Percentiles rank a stretch among this genome's conserved stretches.
Conservation (phyloP, 345 rosid species). For the Turritis glabra region DNA sequence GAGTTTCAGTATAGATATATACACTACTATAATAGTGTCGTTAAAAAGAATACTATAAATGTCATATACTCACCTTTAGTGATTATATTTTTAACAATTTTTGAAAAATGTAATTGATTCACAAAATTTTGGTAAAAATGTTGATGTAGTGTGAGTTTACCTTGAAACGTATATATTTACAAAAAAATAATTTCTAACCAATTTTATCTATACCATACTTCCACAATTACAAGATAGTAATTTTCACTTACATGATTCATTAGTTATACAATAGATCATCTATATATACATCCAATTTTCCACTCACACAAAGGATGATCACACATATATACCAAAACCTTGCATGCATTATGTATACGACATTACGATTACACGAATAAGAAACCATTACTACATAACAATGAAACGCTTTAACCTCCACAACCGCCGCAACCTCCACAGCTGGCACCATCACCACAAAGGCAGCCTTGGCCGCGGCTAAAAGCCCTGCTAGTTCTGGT, state of each 20-base stretch:
- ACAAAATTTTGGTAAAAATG: neutral
- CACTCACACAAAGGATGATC: neutral
- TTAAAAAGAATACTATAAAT: neutral
- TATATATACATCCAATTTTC: neutral
- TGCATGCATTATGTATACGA: neutral
- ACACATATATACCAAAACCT: neutral
- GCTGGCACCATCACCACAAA: conserved; percentile 13
- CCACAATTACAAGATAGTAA: neutral
- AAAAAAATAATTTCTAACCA: neutral
- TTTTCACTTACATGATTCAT: neutral
- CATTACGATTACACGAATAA: conserved; percentile 3
- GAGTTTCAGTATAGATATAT: neutral
- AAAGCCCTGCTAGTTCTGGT: conserved; percentile 28
- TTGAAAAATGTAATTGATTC: neutral
- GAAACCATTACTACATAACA: neutral
- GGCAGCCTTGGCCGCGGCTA: conserved; percentile 22
- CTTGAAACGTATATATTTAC: too few species aligned
- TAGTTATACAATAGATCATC: neutral
- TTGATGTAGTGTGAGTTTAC: too few species aligned
- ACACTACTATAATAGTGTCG: neutral
- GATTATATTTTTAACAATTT: too few species aligned
- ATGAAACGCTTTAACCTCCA: neutral
- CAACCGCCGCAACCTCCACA: conserved; percentile 26
- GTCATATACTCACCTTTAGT: too few species aligned
- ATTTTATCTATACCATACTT: neutral